Evolutionary conservation across 2,329 filamentous ascomycete species (phyloP).

Genomic region (Pezicula radicicola): DNA sequence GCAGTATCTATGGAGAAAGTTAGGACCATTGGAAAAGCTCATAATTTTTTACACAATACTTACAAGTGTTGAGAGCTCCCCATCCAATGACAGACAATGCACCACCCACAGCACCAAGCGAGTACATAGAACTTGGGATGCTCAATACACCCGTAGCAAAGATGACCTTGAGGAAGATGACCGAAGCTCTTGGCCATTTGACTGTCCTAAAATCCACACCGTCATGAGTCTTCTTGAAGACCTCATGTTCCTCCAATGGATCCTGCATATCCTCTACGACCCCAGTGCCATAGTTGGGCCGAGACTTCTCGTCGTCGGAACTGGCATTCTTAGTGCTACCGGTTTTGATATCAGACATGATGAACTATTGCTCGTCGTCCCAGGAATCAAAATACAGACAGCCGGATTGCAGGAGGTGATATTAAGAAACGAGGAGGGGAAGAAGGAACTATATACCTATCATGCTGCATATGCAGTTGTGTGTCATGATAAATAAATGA

Average conservation of each 20-base stretch:
- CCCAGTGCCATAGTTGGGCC: constrained; percentile 9
- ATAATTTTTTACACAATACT: background rate
- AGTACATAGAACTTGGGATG: constrained; percentile 39
- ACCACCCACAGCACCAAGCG: constrained; percentile 39
- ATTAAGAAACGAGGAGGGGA: no score
- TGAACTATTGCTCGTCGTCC: background rate
- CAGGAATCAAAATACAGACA: no score
- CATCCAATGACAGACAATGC: constrained; percentile 40
- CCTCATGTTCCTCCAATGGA: constrained; percentile 30
- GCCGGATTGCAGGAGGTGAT: no score
- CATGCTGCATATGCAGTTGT: no score
- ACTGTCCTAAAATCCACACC: constrained; percentile 46
- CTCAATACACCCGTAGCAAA: constrained; percentile 41
- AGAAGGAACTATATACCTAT: no score
- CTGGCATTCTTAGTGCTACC: constrained; percentile 1
- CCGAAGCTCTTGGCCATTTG: constrained; percentile 42
- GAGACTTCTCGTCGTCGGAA: constrained; percentile 16
- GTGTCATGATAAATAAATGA: no score
- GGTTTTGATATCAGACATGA: constrained; percentile 18
- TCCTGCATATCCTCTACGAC: constrained; percentile 19
- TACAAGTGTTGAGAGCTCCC: constrained; percentile 28
- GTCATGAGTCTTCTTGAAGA: constrained; percentile 41
- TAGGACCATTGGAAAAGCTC: background rate
- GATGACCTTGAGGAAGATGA: constrained; percentile 42
- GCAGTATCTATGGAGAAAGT: constrained; percentile 30